Evolutionary conservation across 805 yeast species (phyloP).

Genomic region (Komagataella populi): DNA sequence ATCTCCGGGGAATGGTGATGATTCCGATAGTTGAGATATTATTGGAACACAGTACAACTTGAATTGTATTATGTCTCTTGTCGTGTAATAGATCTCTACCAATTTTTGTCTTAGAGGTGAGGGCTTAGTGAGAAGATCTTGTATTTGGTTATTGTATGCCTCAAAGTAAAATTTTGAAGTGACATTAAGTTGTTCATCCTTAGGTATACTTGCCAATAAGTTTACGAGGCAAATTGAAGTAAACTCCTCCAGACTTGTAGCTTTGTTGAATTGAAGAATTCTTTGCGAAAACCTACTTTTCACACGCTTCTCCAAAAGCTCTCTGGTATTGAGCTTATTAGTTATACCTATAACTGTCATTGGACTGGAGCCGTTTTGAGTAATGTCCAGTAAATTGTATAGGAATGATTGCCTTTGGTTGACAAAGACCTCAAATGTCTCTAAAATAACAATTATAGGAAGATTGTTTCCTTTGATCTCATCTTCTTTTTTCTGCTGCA

Average conservation of each 20-base stretch:
- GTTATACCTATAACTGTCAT: constrained; percentile 75
- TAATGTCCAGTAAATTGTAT: constrained; percentile 78
- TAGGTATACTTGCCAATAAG: constrained; percentile 16
- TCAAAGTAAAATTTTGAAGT: constrained; percentile 2
- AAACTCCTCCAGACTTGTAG: constrained; percentile 33
- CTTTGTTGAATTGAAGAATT: constrained; percentile 43
- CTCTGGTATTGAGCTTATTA: constrained; percentile 62
- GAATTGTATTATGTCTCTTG: constrained; percentile 41
- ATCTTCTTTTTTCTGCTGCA: constrained; percentile 11
- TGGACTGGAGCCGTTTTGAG: constrained; percentile 51
- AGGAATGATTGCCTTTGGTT: constrained; percentile 69
- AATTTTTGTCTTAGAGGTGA: constrained; percentile 20
- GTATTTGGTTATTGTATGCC: constrained; percentile 21
- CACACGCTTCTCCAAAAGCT: constrained; percentile 81
- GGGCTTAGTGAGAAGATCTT: constrained; percentile 14
- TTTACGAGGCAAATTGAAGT: constrained; percentile 29
- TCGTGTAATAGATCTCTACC: constrained; percentile 38
- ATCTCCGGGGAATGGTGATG: constrained; percentile 14
- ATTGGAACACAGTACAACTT: constrained; percentile 29
- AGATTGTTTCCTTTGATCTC: constrained; percentile 15
- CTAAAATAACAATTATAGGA: constrained; percentile 67
- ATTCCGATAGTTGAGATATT: constrained; percentile 17
- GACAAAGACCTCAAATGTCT: constrained; percentile 76
- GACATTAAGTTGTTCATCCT: constrained; percentile 6
- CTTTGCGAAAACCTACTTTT: constrained; percentile 82